These are phyloP conservation scores for Paramecium caudatum DNA, from an alignment of 73 alveolate genomes.

Conservation along the genomic window DNA sequence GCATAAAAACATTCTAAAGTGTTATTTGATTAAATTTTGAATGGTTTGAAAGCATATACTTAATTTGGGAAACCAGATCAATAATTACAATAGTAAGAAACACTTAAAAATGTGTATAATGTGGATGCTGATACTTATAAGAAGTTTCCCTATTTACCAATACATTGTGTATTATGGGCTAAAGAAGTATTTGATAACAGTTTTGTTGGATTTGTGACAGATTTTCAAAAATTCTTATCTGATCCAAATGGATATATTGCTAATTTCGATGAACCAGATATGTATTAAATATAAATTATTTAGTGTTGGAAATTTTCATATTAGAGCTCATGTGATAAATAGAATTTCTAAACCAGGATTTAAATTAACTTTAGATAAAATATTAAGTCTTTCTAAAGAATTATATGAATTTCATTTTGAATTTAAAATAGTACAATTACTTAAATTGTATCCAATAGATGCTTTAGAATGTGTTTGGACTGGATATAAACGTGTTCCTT, in stretches of 20 bases:
- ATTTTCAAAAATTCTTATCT: neutral
- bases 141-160: conserved; percentile 57
- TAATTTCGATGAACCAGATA: neutral
- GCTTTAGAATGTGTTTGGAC: conserved; percentile 53
- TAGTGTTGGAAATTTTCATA: neutral
- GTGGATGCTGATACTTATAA: conserved; percentile 50
- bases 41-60: conserved; percentile 50
- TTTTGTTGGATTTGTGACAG: conserved; percentile 53
- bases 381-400: conserved; percentile 46
- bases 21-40: conserved; percentile 48
- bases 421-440: neutral
- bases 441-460: neutral
- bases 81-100: neutral
- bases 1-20: conserved; percentile 8
- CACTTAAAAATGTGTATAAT: conserved; percentile 6
- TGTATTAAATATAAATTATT: neutral
- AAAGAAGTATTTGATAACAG: conserved; percentile 52
- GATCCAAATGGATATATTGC: neutral
- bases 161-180: conserved; percentile 65
- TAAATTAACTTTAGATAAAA: conserved; percentile 55
- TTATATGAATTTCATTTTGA: conserved; percentile 57
- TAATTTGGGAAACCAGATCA: conserved; percentile 24
- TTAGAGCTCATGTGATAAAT: conserved; percentile 28
- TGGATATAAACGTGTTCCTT: conserved; percentile 52
- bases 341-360: conserved; percentile 52